Evolutionary conservation across 768 basidiomycete species (phyloP), one percentile per base, ranked within the genome.

Genomic region (Tylopilus vinaceipallidus): DNA sequence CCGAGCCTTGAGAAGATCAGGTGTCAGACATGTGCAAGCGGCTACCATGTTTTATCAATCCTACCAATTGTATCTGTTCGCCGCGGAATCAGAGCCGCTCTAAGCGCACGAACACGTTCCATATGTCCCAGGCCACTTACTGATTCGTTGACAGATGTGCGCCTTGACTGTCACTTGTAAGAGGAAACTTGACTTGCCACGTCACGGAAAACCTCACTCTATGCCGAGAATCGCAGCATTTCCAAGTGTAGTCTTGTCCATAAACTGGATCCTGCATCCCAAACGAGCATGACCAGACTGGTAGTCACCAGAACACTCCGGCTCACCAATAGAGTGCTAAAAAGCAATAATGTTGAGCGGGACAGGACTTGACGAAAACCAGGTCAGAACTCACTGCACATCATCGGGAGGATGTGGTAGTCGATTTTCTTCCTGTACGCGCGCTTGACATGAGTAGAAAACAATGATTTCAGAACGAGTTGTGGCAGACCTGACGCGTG

Each of bases 231-330:
- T 86, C 2, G 86, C 80, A 1, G 84, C 60, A 50, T 75, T 80
- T 1, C 84, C 85, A 4, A 88, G 70, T 0, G 86, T 88, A 0
- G 81, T 83, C 67, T 87, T 87, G 54, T 88, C 86, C 82, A 87
- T 87, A 52, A 82, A 87, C 60, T 88, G 85, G n/a, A 88, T 75
- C 78, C 86, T 82, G 50, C n/a, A 8, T 20, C 13, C 36, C 45
- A 22, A 16, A 3, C 26, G 22, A 13, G 14, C 32, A 30, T 42
- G 10, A 39, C 6, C 6, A 8, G 16, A 30, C 6, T 3, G 3
- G 12, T 19, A 11, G 7, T 11, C 19, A 16, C 4, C 1, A 13
- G 4, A 45, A 19, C 7, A 11, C 12, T 11, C 12, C 27, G 11
- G 9, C 43, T 29, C 57, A 83, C 80, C 75, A 82, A 55, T 82